Percentiles rank a stretch among this genome's conserved stretches.
These are phyloP conservation scores for Claviceps sp. DNA, from an alignment of 2,329 filamentous ascomycete genomes.

Conservation along the genomic window DNA sequence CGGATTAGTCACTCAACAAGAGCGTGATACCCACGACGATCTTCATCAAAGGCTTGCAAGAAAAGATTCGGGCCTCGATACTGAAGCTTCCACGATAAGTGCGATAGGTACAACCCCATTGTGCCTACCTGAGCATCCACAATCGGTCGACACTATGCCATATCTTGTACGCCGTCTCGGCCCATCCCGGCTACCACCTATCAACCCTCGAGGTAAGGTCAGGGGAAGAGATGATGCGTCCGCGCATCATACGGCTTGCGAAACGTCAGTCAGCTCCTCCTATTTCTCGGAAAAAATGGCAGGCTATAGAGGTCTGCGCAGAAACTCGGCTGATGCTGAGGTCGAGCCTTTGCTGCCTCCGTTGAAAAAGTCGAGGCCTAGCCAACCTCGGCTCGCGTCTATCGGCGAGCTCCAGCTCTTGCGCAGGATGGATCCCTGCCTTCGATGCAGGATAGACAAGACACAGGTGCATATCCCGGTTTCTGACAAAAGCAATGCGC, in stretches of 20 bases:
- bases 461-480: slow-evolving; percentile 24
- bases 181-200: slow-evolving; percentile 5
- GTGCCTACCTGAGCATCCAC: neutral
- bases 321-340: slow-evolving; percentile 32
- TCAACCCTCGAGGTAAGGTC: slow-evolving; percentile 6
- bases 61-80: slow-evolving; percentile 31
- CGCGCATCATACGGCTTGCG: slow-evolving; percentile 1
- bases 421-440: slow-evolving; percentile 32
- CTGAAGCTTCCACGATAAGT: slow-evolving; percentile 11
- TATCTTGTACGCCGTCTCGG: neutral
- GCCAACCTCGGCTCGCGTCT: slow-evolving; percentile 40
- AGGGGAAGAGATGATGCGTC: slow-evolving; percentile 6
- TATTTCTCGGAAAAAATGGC: too few relatives aligned
- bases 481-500: neutral
- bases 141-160: neutral
- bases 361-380: slow-evolving; percentile 37
- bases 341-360: slow-evolving; percentile 40
- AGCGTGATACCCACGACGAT: slow-evolving; percentile 37
- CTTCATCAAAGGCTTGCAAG: slow-evolving; percentile 29
- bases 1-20: slow-evolving; percentile 36
- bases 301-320: slow-evolving; percentile 9
- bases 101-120: slow-evolving; percentile 1
- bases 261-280: neutral
- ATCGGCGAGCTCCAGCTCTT: slow-evolving; percentile 42
- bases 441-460: slow-evolving; percentile 35